Percentiles rank a stretch among this genome's conserved stretches.
Conservation (phyloP, 164 flowering plant species). For the Cinnamomum micranthum region DNA sequence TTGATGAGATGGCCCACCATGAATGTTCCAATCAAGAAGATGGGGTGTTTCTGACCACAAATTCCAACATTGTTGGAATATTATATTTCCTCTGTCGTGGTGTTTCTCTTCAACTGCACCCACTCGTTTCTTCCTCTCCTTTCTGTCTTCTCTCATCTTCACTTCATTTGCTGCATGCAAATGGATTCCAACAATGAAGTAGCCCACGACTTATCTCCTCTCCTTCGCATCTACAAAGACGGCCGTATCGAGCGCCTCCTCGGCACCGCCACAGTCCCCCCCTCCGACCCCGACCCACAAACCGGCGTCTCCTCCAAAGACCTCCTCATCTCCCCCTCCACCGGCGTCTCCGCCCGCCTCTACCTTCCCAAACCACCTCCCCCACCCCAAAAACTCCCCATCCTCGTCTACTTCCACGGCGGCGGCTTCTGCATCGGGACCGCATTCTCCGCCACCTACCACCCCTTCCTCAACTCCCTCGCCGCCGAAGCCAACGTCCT, state of each 20-base stretch:
- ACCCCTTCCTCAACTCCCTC: constrained; percentile 9
- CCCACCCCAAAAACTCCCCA: constrained; percentile 12
- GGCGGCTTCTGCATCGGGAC: constrained; percentile 35
- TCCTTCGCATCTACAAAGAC: constrained; percentile 36
- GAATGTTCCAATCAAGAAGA: no score
- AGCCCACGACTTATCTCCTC: constrained; percentile 28
- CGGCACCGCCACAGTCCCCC: constrained; percentile 19
- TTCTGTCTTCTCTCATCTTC: neutral
- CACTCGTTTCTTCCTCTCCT: no score
- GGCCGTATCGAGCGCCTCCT: constrained; percentile 34
- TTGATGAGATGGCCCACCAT: no score
- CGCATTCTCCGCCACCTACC: constrained; percentile 22
- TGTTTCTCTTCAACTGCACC: no score
- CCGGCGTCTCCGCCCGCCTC: constrained; percentile 32
- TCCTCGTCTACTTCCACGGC: constrained; percentile 23
- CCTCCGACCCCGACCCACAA: constrained; percentile 20
- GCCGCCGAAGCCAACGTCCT: constrained; percentile 15
- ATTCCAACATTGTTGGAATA: no score
- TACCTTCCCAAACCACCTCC: constrained; percentile 29
- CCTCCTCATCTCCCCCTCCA: constrained; percentile 18
- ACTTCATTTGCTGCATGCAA: neutral
- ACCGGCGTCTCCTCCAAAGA: constrained; percentile 52
- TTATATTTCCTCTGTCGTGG: no score
- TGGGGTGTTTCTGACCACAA: no score
- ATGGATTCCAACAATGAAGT: constrained; percentile 21